Base-by-base conservation (phyloP, 768 basidiomycete genomes). In the Boletus reticuloceps region DNA sequence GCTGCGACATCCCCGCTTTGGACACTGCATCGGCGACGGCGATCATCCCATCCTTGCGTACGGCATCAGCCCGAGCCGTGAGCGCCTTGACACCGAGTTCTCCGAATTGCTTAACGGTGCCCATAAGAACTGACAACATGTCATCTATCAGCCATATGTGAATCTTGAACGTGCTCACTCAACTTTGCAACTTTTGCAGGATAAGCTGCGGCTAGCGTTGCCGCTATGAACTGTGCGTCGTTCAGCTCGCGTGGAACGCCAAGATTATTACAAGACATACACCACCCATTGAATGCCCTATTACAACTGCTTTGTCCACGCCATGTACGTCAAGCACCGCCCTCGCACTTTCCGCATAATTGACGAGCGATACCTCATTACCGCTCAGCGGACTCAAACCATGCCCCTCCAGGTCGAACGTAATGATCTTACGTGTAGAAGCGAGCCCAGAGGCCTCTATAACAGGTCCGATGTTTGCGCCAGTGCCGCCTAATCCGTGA, bases 371-470 rank as follows among this genome's bases (percentile, higher is more conserved):
- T 22, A 51, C 20, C 40, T 56, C 56, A 53, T 63, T 51, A 37
- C 59, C 56, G 56, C 52, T 52, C 55, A 52, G 32, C 27, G 61
- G 51, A 37, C 49, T 56, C 54, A 55, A 47, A 5, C 57, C 40
- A n/a, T 55, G 40, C 17, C 47, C 37, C 41, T 63, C 44, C 6
- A 43, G 37, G 44, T 47, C 53, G 17, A 55, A 61, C 64, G 51
- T 60, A 55, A 64, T 52, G 2, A 50, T 46, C 20, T 55, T 54
- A 64, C 52, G 58, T 58, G 50, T 51, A 31, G 42, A 40, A 16
- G 46, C 31, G 13, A 54, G 47, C 20, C 55, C 29, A 43, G 55
- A 54, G 10, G 50, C 51, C 50, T 57, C 60, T 51, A 55, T 52
- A 27, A 51, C 41, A 46, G 49, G 55, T 47, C 51, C 34, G 39